A percentile compares a stretch with the other conserved stretches of the same genome.
Evolutionary conservation across 1,139 yeast genomes (phyloP).

Genomic region (Pichia sp.): DNA sequence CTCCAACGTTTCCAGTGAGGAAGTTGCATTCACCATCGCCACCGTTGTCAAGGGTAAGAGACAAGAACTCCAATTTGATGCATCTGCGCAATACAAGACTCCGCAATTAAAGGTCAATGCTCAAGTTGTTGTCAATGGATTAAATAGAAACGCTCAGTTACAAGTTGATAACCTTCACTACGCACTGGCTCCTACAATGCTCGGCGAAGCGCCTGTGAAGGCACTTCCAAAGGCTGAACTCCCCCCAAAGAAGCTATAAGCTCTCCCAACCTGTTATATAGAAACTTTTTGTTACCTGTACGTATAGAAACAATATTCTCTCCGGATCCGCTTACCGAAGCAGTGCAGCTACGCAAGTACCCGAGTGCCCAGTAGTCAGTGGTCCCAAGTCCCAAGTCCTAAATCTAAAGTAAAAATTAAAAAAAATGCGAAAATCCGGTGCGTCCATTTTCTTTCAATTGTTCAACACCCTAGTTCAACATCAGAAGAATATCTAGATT

Average conservation of each 20-base stretch:
- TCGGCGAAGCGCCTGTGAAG: slow-evolving; percentile 16
- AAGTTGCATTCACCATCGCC: slow-evolving; percentile 17
- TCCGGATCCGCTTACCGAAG: too few species aligned
- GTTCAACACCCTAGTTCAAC: too few species aligned
- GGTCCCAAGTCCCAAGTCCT: too few species aligned
- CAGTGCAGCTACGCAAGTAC: too few species aligned
- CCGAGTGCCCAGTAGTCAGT: too few species aligned
- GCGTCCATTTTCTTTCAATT: too few species aligned
- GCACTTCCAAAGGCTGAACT: slow-evolving; percentile 20
- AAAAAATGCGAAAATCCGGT: too few species aligned
- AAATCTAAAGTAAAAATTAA: too few species aligned
- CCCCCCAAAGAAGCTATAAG: slow-evolving; percentile 16
- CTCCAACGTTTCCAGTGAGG: slow-evolving; percentile 14
- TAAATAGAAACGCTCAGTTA: slow-evolving; percentile 25
- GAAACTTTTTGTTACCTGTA: too few species aligned
- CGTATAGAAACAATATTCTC: too few species aligned
- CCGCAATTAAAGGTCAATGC: slow-evolving; percentile 22
- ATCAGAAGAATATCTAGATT: too few species aligned
- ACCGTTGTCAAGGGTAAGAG: slow-evolving; percentile 23
- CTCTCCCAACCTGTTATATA: too few species aligned
- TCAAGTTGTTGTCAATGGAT: slow-evolving; percentile 23
- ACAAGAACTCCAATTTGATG: slow-evolving; percentile 18
- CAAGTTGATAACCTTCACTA: slow-evolving; percentile 22
- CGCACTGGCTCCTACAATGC: slow-evolving; percentile 14
- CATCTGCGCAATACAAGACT: slow-evolving; percentile 17